These are phyloP conservation scores for Umbilicus rupestris DNA, from an alignment of 164 flowering plant genomes.

Conservation along the genomic window DNA sequence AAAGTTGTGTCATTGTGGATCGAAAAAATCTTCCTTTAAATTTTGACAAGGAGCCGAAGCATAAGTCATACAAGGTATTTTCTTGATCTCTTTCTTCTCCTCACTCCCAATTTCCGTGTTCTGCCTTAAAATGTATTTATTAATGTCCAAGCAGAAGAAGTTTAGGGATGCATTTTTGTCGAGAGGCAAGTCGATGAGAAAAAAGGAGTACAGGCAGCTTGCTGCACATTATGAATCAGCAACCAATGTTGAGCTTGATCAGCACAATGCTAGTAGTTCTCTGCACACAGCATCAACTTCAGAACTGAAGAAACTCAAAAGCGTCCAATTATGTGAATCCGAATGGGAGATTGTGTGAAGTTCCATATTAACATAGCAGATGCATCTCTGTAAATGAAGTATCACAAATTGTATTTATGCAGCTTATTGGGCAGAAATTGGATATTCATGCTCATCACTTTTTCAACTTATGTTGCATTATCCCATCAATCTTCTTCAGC, in stretches of 20 bases:
- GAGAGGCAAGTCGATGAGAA: constrained; percentile 32
- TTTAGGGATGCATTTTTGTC: constrained; percentile 25
- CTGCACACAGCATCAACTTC: neutral
- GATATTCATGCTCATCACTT: too few species aligned
- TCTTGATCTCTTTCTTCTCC: neutral
- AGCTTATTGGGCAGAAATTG: too few species aligned
- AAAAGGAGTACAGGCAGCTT: constrained; percentile 33
- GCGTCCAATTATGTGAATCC: constrained; percentile 28
- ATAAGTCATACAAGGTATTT: constrained; percentile 33
- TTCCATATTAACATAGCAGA: neutral
- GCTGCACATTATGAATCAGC: constrained; percentile 15
- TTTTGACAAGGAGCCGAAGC: constrained; percentile 19
- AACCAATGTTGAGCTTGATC: constrained; percentile 7
- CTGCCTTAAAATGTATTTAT: neutral
- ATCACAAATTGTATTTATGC: too few species aligned
- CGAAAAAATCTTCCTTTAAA: constrained; percentile 17
- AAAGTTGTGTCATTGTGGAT: constrained; percentile 35
- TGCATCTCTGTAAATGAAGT: neutral
- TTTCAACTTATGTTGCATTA: too few species aligned
- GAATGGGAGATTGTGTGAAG: constrained; percentile 60
- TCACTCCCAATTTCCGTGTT: neutral
- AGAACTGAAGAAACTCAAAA: constrained; percentile 2
- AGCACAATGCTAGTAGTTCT: constrained; percentile 1
- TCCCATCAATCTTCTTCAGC: too few species aligned
- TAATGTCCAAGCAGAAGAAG: constrained; percentile 24